Percentiles rank a stretch among this genome's conserved stretches.
These are phyloP conservation scores for Wickerhamiella australiensis DNA, from an alignment of 805 yeast species.

Conservation along the genomic window DNA sequence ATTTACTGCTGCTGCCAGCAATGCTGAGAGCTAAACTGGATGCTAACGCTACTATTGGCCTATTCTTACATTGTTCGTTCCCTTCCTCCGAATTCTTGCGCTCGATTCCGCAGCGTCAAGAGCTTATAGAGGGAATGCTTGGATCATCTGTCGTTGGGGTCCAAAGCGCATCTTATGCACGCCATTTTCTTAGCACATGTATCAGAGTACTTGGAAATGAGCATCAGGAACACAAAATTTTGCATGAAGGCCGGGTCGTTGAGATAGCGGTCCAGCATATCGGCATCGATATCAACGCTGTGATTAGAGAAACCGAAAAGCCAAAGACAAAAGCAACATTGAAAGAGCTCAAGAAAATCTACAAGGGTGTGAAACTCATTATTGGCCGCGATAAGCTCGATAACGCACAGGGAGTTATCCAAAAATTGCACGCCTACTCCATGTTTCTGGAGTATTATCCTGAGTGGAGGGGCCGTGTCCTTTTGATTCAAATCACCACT, in stretches of 20 bases:
- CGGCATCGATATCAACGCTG: constrained; percentile 69
- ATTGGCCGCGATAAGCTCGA: constrained; percentile 93
- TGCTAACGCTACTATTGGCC: constrained; percentile 53
- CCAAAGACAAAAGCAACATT: constrained; percentile 39
- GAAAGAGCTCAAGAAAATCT: constrained; percentile 40
- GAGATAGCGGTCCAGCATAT: constrained; percentile 69
- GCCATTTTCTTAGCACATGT: constrained; percentile 87
- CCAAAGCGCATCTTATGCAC: constrained; percentile 73
- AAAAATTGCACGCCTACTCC: constrained; percentile 84
- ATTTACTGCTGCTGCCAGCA: constrained; percentile 69
- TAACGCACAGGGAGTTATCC: constrained; percentile 83
- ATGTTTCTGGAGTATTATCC: constrained; percentile 83
- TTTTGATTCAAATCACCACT: constrained; percentile 81
- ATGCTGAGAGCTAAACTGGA: constrained; percentile 67
- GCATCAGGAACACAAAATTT: constrained; percentile 34
- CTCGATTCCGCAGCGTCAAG: constrained; percentile 70
- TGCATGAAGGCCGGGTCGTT: constrained; percentile 66
- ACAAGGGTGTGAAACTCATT: constrained; percentile 48
- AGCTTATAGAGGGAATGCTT: constrained; percentile 77
- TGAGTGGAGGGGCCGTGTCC: constrained; percentile 78
- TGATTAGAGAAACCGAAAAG: constrained; percentile 51
- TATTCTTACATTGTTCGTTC: constrained; percentile 82
- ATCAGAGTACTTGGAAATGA: constrained; percentile 80
- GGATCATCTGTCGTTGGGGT: constrained; percentile 81
- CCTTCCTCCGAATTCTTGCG: constrained; percentile 91